Percentiles rank a stretch among this genome's conserved stretches.
Conservation (phyloP, 345 rosid species). For the Populus simonii region DNA sequence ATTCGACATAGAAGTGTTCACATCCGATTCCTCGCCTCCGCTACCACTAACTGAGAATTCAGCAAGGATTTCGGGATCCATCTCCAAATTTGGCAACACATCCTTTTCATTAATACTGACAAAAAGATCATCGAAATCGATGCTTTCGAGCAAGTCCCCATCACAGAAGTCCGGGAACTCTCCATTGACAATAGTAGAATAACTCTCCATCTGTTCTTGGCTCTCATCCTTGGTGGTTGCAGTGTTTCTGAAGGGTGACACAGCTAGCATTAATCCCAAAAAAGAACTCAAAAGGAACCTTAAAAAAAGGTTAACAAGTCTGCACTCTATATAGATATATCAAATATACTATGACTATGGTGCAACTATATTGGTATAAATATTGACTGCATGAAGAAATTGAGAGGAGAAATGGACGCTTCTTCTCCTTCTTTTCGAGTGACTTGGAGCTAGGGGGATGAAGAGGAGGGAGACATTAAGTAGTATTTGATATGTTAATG, state of each 20-base stretch:
- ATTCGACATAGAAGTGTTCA: conserved; percentile 29
- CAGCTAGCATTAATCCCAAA: conserved; percentile 64
- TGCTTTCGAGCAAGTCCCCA: conserved; percentile 47
- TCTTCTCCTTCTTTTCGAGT: neutral
- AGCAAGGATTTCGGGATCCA: conserved; percentile 60
- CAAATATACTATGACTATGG: conserved; percentile 2
- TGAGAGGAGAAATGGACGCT: neutral
- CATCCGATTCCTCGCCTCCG: conserved; percentile 58
- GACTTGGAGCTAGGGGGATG: conserved; percentile 6
- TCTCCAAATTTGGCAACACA: conserved; percentile 65
- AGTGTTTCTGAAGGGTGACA: conserved; percentile 47
- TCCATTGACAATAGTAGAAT: conserved; percentile 20
- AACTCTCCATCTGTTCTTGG: conserved; percentile 46
- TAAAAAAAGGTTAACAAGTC: neutral
- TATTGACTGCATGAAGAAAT: conserved; percentile 12
- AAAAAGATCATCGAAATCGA: conserved; percentile 78
- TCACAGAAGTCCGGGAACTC: conserved; percentile 52
- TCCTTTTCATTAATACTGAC: conserved; percentile 55
- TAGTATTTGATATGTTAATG: conserved; percentile 5
- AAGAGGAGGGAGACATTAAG: conserved; percentile 12
- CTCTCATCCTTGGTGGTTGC: conserved; percentile 28
- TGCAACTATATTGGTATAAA: conserved; percentile 8
- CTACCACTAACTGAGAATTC: conserved; percentile 44
- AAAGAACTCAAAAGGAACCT: neutral
- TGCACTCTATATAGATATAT: neutral